Percentiles rank a stretch among this genome's conserved stretches.
Conservation (phyloP, 768 basidiomycete genomes). For the Mycena pura region DNA sequence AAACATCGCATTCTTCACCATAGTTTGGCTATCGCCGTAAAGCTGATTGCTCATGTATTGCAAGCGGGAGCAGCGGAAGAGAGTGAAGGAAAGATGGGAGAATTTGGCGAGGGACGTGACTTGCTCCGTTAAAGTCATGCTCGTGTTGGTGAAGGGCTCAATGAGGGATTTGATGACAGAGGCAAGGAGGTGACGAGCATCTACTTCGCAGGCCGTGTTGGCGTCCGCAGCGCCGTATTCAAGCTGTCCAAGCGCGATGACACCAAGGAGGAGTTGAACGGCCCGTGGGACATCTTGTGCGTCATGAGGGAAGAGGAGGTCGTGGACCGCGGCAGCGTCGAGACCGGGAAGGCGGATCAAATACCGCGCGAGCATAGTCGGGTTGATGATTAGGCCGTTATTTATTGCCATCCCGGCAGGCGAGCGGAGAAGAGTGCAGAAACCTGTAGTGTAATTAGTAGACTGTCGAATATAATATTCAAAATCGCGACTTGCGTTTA, state of each 20-base stretch:
- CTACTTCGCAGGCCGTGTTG: background rate
- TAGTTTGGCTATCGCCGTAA: constrained; percentile 39
- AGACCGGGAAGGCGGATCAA: background rate
- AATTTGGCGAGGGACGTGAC: constrained; percentile 33
- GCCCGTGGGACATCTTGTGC: constrained; percentile 41
- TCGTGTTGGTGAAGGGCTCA: constrained; percentile 32
- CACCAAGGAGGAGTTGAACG: constrained; percentile 29
- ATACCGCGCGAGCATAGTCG: background rate
- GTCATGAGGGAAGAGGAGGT: constrained; percentile 23
- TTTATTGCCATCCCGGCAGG: background rate
- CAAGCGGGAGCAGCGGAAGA: constrained; percentile 29
- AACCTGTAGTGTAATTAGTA: background rate
- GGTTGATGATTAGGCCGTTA: constrained; percentile 6
- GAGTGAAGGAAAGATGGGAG: constrained; percentile 32
- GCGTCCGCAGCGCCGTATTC: background rate
- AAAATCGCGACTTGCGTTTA: constrained; percentile 15
- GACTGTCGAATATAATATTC: background rate
- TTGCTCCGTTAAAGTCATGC: constrained; percentile 33
- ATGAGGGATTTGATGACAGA: constrained; percentile 23
- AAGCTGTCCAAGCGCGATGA: constrained; percentile 1
- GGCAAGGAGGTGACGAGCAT: constrained; percentile 14
- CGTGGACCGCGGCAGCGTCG: background rate
- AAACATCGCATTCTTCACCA: constrained; percentile 34
- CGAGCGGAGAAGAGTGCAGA: constrained; percentile 6
- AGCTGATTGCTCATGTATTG: constrained; percentile 37